phyloP scores from a whole-genome alignment of 2,329 filamentous ascomycete species.

The Exophiala viscosa region DNA sequence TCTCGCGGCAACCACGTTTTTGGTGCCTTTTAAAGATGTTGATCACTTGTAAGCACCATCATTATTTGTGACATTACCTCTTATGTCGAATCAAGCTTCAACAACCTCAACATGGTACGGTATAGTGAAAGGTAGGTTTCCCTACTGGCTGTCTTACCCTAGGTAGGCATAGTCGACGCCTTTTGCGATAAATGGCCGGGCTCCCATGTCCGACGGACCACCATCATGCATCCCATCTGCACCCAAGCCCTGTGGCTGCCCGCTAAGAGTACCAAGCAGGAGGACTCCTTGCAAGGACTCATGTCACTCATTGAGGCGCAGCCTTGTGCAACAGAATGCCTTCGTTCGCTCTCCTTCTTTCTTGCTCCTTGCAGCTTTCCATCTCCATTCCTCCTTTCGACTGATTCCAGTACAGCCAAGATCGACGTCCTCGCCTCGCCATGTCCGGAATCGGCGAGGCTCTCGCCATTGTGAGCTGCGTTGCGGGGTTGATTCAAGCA shows the following conservation, averaged over 20 bases:
- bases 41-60: too few relatives aligned
- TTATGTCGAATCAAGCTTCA: too few relatives aligned
- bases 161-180: background rate
- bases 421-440: background rate
- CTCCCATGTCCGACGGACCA: background rate
- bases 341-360: background rate
- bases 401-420: slow-evolving; percentile 2
- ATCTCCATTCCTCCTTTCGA: background rate
- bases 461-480: slow-evolving; percentile 17
- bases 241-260: slow-evolving; percentile 9
- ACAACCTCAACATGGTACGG: too few relatives aligned
- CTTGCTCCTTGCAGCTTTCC: background rate
- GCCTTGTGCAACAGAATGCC: slow-evolving; percentile 10
- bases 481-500: slow-evolving; percentile 16
- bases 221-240: background rate
- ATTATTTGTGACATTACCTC: too few relatives aligned
- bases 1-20: background rate
- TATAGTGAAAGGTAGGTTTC: too few relatives aligned
- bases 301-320: slow-evolving; percentile 9
- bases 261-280: slow-evolving; percentile 9
- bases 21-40: background rate
- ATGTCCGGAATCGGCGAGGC: slow-evolving; percentile 19
- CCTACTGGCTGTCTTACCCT: too few relatives aligned
- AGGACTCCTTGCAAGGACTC: background rate
- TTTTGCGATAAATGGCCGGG: background rate